A percentile compares a stretch with the other conserved stretches of the same genome.
Conservation (phyloP, 768 basidiomycete species). For the Tephrocybe sp. region DNA sequence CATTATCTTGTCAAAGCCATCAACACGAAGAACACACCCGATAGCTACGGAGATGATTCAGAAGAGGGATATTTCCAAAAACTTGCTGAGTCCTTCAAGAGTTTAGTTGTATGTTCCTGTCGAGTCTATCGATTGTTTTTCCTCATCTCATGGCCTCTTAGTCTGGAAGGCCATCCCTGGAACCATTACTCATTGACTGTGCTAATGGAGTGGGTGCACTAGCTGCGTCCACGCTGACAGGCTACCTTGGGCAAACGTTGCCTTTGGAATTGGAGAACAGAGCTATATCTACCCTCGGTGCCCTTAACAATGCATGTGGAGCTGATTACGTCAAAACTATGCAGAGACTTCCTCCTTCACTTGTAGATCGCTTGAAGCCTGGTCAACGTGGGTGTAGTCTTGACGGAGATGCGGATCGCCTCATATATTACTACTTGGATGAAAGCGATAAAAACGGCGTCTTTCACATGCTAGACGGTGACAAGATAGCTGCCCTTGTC, state of each 20-base stretch:
- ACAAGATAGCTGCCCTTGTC: conserved; percentile 94
- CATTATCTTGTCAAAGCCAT: conserved; percentile 92
- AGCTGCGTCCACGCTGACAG: conserved; percentile 59
- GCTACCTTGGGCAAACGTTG: conserved; percentile 58
- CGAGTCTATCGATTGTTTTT: background rate
- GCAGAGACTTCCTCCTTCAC: conserved; percentile 81
- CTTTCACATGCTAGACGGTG: conserved; percentile 95
- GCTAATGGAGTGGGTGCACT: conserved; percentile 96
- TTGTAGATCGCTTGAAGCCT: conserved; percentile 57
- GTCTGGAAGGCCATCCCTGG: conserved; percentile 54
- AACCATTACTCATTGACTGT: conserved; percentile 84
- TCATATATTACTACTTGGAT: conserved; percentile 94
- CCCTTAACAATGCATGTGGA: conserved; percentile 85
- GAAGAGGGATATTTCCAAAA: conserved; percentile 84
- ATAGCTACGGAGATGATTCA: conserved; percentile 77
- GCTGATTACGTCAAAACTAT: conserved; percentile 96
- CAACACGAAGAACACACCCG: conserved; percentile 80
- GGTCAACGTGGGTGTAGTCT: conserved; percentile 88
- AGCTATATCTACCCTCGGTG: conserved; percentile 57
- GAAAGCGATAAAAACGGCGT: conserved; percentile 65
- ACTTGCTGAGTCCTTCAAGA: conserved; percentile 79
- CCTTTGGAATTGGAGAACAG: conserved; percentile 70
- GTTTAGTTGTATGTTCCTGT: conserved; percentile 66
- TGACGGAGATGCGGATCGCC: conserved; percentile 95
- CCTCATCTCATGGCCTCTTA: conserved; percentile 24